These are phyloP conservation scores for Paecilomyces niveus DNA, from an alignment of 2,329 filamentous ascomycete species.

Conservation along the genomic window DNA sequence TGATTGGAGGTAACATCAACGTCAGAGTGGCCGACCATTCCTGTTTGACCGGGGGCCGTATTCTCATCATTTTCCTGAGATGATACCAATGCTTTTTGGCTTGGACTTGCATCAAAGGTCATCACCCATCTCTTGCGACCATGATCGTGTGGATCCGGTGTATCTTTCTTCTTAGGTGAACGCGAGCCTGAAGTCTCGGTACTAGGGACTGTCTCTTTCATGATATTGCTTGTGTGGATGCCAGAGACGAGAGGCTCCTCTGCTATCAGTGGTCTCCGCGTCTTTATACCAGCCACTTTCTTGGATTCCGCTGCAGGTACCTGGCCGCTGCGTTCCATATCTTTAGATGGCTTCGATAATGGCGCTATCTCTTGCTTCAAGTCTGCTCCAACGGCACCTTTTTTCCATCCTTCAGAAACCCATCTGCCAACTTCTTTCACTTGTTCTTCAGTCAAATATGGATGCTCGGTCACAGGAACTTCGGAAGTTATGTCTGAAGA, in stretches of 20 bases:
- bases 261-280: neutral
- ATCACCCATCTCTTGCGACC: neutral
- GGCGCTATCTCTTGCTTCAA: neutral
- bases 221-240: neutral
- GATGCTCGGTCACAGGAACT: conserved; percentile 7
- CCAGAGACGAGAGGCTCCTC: neutral
- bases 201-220: neutral
- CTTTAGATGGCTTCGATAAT: neutral
- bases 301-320: conserved; percentile 4
- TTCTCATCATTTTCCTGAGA: neutral
- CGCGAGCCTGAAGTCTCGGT: neutral
- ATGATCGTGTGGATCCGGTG: neutral
- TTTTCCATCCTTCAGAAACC: conserved; percentile 17
- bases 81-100: neutral
- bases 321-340: neutral
- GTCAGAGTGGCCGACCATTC: neutral
- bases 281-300: conserved; percentile 12
- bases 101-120: neutral
- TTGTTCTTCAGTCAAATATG: conserved; percentile 20
- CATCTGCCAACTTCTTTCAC: conserved; percentile 21
- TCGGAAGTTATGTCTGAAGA: conserved; percentile 2
- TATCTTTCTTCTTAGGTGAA: neutral
- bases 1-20: neutral
- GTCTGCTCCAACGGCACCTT: conserved; percentile 7
- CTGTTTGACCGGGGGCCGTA: neutral